Percentiles rank a stretch among this genome's conserved stretches.
Conservation (phyloP, 2,329 filamentous ascomycete genomes). For the Monascus ruber region DNA sequence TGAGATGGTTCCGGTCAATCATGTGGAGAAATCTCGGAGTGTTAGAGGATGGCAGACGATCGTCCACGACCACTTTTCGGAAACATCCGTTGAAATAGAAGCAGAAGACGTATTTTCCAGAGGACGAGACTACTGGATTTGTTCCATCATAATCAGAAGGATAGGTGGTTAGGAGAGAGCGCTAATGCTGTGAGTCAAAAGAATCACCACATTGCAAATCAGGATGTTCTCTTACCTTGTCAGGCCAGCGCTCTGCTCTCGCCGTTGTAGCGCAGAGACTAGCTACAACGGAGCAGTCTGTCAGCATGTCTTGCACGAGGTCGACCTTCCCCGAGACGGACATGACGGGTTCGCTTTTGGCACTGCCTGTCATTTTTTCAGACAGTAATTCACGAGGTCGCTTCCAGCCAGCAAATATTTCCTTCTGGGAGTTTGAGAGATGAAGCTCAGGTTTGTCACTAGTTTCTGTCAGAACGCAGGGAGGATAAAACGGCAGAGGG, state of each 20-base stretch:
- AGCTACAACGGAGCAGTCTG: slow-evolving; percentile 93
- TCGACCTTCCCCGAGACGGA: slow-evolving; percentile 52
- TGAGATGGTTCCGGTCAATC: slow-evolving; percentile 69
- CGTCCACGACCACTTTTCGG: slow-evolving; percentile 77
- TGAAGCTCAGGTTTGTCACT: slow-evolving; percentile 60
- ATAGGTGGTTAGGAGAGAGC: slow-evolving; percentile 61
- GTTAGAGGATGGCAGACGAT: slow-evolving; percentile 66
- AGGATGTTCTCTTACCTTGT: slow-evolving; percentile 43
- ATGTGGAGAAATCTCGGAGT: slow-evolving; percentile 72
- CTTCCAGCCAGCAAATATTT: slow-evolving; percentile 76
- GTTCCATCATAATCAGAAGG: slow-evolving; percentile 55
- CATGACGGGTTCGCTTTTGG: slow-evolving; percentile 41
- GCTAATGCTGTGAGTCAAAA: slow-evolving; percentile 31
- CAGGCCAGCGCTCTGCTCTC: slow-evolving; percentile 56
- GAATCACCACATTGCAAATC: background rate
- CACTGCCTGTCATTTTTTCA: slow-evolving; percentile 18
- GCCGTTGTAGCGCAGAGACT: slow-evolving; percentile 76
- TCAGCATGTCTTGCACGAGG: slow-evolving; percentile 87
- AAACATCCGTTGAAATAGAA: slow-evolving; percentile 94
- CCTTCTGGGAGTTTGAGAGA: slow-evolving; percentile 61
- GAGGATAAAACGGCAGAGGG: slow-evolving; percentile 6
- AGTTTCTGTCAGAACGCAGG: slow-evolving; percentile 9
- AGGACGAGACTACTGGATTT: slow-evolving; percentile 55
- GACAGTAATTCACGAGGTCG: slow-evolving; percentile 59
- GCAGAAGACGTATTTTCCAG: slow-evolving; percentile 83